Percentiles rank a stretch among this genome's conserved stretches.
Evolutionary conservation across 148 eudicot genomes (phyloP).

Genomic region (Agrostemma githago): DNA sequence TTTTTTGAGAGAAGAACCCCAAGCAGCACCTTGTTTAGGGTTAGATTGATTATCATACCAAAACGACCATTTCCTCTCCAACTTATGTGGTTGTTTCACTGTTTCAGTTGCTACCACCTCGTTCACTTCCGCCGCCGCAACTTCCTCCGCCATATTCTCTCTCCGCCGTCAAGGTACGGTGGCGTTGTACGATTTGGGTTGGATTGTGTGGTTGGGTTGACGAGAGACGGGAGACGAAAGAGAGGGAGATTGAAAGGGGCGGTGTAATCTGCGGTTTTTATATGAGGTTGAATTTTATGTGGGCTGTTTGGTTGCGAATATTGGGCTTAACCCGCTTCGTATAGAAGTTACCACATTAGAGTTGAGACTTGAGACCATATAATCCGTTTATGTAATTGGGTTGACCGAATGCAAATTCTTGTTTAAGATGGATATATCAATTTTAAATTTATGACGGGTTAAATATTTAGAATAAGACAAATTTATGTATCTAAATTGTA

Average conservation of each 20-base stretch:
- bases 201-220: neutral
- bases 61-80: constrained; percentile 87
- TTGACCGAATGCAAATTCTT: too few species aligned
- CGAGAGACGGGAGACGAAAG: neutral
- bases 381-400: too few species aligned
- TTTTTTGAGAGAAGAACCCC: constrained; percentile 74
- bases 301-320: neutral
- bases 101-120: constrained; percentile 25
- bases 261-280: neutral
- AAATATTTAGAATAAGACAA: too few species aligned
- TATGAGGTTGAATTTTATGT: neutral
- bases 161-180: constrained; percentile 9
- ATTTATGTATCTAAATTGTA: too few species aligned
- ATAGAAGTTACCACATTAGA: too few species aligned
- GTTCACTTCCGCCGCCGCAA: constrained; percentile 19
- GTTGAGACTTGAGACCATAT: too few species aligned
- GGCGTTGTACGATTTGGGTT: neutral
- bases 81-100: constrained; percentile 47
- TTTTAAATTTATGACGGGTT: too few species aligned
- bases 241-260: neutral
- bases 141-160: constrained; percentile 20
- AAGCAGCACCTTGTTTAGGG: constrained; percentile 87
- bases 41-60: constrained; percentile 87
- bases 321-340: too few species aligned
- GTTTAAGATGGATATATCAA: too few species aligned